These are phyloP conservation scores for Verticillium isaacii DNA, from an alignment of 2,329 filamentous ascomycete genomes.

Conservation along the genomic window DNA sequence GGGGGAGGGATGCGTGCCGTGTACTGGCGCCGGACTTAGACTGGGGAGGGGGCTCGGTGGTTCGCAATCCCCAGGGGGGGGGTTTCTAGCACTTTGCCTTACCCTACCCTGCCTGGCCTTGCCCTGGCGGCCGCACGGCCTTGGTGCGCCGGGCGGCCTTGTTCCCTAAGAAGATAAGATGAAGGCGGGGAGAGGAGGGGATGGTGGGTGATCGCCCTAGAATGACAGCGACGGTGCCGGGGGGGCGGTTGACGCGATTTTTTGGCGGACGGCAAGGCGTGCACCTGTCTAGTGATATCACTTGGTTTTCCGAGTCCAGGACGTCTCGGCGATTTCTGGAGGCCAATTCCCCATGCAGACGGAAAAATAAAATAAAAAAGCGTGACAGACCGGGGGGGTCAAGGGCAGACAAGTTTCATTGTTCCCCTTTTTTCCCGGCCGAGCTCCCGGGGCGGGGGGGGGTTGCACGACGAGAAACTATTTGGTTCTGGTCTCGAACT, in stretches of 20 bases:
- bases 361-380: no score
- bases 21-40: neutral
- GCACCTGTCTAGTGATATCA: neutral
- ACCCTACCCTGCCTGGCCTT: neutral
- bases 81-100: neutral
- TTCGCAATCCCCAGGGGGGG: neutral
- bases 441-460: neutral
- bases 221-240: neutral
- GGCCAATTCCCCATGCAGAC: no score
- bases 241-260: neutral
- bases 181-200: neutral
- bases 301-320: no score
- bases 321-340: no score
- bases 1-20: neutral
- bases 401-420: neutral
- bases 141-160: neutral
- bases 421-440: neutral
- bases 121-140: neutral
- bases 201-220: neutral
- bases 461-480: neutral
- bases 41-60: neutral
- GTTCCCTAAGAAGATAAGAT: neutral
- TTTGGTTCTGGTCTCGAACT: neutral
- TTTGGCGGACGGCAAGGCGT: no score
- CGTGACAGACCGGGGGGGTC: no score